Evolutionary conservation across 495 filamentous ascomycete species (phyloP).

Genomic region (Bryoglossum gracile): DNA sequence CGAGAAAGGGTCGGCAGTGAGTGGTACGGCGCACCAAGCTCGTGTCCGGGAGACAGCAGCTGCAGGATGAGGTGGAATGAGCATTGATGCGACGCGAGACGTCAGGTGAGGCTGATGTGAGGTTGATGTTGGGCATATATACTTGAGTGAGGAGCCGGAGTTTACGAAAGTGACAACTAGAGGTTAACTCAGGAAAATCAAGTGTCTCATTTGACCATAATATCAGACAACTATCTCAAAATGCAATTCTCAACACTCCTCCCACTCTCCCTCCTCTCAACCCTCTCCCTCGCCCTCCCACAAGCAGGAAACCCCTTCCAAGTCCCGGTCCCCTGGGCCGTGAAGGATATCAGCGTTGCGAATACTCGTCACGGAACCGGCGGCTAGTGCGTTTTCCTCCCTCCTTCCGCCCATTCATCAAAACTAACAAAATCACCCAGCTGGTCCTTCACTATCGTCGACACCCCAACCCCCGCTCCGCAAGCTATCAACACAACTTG

Average conservation of each 20-base stretch:
- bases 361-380: slow-evolving; percentile 20
- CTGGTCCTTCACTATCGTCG: slow-evolving; percentile 15
- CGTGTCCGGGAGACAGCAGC: too few relatives aligned
- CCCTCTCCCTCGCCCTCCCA: background rate
- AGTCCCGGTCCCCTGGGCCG: slow-evolving; percentile 17
- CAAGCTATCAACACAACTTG: slow-evolving; percentile 23
- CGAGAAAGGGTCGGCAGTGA: too few relatives aligned
- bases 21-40: too few relatives aligned
- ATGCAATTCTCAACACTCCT: slow-evolving; percentile 1
- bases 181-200: too few relatives aligned
- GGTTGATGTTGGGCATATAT: too few relatives aligned
- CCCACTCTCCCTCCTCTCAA: background rate
- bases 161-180: too few relatives aligned
- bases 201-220: too few relatives aligned
- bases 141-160: too few relatives aligned
- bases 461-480: slow-evolving; percentile 11
- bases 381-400: slow-evolving; percentile 8
- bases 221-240: background rate
- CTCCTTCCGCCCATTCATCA: background rate
- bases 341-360: slow-evolving; percentile 1
- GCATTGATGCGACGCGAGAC: too few relatives aligned
- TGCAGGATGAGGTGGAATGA: too few relatives aligned
- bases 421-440: background rate
- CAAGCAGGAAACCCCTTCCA: slow-evolving; percentile 5
- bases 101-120: too few relatives aligned